These are phyloP conservation scores for Leishmania major DNA, from an alignment of 208 protist species.

Conservation along the genomic window DNA sequence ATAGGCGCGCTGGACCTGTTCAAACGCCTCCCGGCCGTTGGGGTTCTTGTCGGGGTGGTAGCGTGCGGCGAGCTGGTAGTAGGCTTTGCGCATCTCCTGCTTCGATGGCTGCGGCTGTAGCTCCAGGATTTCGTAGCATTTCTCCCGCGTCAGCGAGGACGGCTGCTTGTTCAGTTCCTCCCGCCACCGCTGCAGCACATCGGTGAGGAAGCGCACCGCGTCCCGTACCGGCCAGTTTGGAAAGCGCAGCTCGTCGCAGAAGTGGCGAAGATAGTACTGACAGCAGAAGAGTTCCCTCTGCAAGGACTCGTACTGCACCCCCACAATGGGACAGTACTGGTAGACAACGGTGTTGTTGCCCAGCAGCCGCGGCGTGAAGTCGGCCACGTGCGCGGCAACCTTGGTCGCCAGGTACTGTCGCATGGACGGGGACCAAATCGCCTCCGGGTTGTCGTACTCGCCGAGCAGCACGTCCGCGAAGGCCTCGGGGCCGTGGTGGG, in stretches of 20 bases:
- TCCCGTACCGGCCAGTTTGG: slow-evolving; percentile 94
- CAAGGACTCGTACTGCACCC: slow-evolving; percentile 87
- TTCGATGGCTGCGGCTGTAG: slow-evolving; percentile 37
- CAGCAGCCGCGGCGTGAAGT: slow-evolving; percentile 93
- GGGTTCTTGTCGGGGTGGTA: slow-evolving; percentile 98
- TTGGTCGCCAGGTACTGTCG: slow-evolving; percentile 88
- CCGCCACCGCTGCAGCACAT: slow-evolving; percentile 86
- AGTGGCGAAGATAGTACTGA: slow-evolving; percentile 94
- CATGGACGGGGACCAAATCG: slow-evolving; percentile 95
- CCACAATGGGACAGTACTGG: slow-evolving; percentile 93
- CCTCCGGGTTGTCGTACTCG: slow-evolving; percentile 95
- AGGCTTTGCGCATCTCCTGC: slow-evolving; percentile 90
- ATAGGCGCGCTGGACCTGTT: slow-evolving; percentile 91
- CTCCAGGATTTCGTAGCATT: slow-evolving; percentile 76
- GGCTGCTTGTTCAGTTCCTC: slow-evolving; percentile 90
- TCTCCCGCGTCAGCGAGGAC: slow-evolving; percentile 57
- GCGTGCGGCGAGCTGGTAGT: slow-evolving; percentile 91
- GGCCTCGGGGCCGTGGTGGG: slow-evolving; percentile 88
- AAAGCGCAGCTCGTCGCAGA: slow-evolving; percentile 91
- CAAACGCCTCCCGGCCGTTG: slow-evolving; percentile 93
- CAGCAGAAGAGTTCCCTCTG: slow-evolving; percentile 94
- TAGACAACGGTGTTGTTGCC: slow-evolving; percentile 90
- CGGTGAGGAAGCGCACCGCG: slow-evolving; percentile 82
- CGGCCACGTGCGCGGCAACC: slow-evolving; percentile 90
- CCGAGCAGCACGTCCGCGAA: slow-evolving; percentile 94